Base-by-base conservation (phyloP, 140 eudicot genomes). In the Senecio squalidus region DNA sequence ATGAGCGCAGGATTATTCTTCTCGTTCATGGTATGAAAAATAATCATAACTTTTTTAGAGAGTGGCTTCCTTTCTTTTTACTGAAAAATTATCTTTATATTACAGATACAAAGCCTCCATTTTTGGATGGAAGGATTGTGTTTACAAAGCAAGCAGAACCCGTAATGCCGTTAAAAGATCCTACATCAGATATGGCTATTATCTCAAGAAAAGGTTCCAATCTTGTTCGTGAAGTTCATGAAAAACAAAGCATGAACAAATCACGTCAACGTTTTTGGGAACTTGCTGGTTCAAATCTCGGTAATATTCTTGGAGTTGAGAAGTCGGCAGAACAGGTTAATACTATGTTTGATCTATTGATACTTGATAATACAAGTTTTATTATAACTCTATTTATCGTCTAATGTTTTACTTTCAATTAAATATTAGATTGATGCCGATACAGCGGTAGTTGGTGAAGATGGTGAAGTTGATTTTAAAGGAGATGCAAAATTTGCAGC, bases 261-360 rank as follows among this genome's bases (percentile, higher is more conserved):
- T 92, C 98, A 29, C 95, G 98, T 7, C 98, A 87, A 28, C 81
- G 96, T 9, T 92, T 92, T 65, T 92, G 98, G 98, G 98, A 92
- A 78, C 95, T 92, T 64, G 96, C 98, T 60, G 98, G 98, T 28
- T 92, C 98, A 23, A 84, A 87, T 53, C 93, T 92, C 26, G 98
- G 98, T 30, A 71, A 92, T 43, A 92, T 92, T 69, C 98, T 92
- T 60, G 96, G 98, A 25, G 96, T 92, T 46, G 94, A 92, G 67
- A 92, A 92, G 79, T 62, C 96, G 4, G 92, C 93, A 34, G 98
- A 92, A 25, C 96, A 90, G 94, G 95, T 90, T 58, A 57, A 23
- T 49, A 27, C 2, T 21, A 17, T 17, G 30, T 48, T 18, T 9
- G 17, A 51, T 50, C 46, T 40, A 46, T 41, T 55, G 13, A 16